Evolutionary conservation across 441 rosid species (phyloP).

Genomic region (Populus tomentosa): DNA sequence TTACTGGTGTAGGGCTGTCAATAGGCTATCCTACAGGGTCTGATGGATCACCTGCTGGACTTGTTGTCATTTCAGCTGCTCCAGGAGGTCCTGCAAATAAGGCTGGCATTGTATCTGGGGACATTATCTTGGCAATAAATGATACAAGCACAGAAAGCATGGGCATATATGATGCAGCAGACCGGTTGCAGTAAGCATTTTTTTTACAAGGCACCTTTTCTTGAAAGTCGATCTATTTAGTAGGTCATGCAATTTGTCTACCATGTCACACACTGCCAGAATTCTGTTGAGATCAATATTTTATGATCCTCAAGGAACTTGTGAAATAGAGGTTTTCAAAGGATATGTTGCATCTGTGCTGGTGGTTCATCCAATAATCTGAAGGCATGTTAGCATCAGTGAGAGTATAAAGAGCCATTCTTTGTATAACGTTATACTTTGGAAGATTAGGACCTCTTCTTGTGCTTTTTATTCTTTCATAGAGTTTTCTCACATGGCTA

Average conservation of each 20-base stretch:
- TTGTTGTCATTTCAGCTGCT: conserved; percentile 78
- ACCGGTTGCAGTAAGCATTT: conserved; percentile 72
- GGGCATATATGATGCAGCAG: conserved; percentile 93
- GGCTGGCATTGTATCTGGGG: conserved; percentile 80
- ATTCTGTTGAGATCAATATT: neutral
- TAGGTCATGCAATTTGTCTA: neutral
- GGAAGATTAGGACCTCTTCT: neutral
- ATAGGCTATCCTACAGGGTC: conserved; percentile 75
- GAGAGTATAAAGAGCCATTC: neutral
- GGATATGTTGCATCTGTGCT: neutral
- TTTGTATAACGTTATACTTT: neutral
- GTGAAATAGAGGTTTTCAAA: neutral
- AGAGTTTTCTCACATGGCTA: neutral
- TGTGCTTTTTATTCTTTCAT: neutral
- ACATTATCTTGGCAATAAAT: conserved; percentile 69
- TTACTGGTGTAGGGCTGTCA: conserved; percentile 92
- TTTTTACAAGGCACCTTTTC: conserved; percentile 2
- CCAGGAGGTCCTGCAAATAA: conserved; percentile 92
- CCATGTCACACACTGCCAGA: neutral
- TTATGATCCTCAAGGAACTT: neutral
- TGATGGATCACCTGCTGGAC: conserved; percentile 58
- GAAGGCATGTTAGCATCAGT: neutral
- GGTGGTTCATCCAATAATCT: conserved; percentile 1
- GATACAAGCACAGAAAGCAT: conserved; percentile 56
- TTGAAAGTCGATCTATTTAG: neutral